Evolutionary conservation across 78 protist species (phyloP).

Genomic region (Speleostelium caveatum): DNA sequence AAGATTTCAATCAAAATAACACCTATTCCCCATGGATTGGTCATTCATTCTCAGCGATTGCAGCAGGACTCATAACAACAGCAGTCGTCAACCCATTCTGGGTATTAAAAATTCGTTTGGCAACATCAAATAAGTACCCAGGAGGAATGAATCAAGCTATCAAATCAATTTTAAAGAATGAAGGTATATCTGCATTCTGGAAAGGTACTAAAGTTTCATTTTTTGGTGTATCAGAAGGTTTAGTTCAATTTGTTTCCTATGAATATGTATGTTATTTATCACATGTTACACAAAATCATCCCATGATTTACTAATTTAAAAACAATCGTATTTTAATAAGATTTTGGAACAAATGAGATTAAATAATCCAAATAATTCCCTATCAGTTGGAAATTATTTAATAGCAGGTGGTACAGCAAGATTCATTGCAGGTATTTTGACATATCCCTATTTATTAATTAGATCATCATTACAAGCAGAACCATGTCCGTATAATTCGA

Average conservation of each 20-base stretch:
- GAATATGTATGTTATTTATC: constrained; percentile 63
- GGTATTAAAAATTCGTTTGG: constrained; percentile 69
- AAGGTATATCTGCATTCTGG: constrained; percentile 67
- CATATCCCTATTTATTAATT: constrained; percentile 60
- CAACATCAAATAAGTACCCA: constrained; percentile 39
- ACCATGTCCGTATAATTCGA: constrained; percentile 45
- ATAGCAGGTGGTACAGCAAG: constrained; percentile 65
- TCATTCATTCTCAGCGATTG: constrained; percentile 11
- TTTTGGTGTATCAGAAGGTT: constrained; percentile 74
- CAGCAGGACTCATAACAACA: constrained; percentile 21
- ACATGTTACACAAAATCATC: background rate
- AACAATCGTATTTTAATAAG: too few relatives aligned
- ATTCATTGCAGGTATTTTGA: constrained; percentile 39
- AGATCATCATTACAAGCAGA: constrained; percentile 63
- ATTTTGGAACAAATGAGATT: constrained; percentile 14
- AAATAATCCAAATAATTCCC: background rate
- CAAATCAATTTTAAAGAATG: constrained; percentile 27
- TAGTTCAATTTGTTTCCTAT: constrained; percentile 73
- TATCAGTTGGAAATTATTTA: constrained; percentile 17
- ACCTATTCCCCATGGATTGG: constrained; percentile 3
- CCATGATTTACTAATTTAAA: background rate
- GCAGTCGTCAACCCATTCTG: constrained; percentile 78
- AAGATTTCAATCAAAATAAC: background rate
- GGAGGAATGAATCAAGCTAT: constrained; percentile 25
- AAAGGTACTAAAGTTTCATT: constrained; percentile 74